A percentile compares a stretch with the other conserved stretches of the same genome.
These are phyloP conservation scores for Ephemerocybe angulata DNA, from an alignment of 768 basidiomycete genomes.

Conservation along the genomic window DNA sequence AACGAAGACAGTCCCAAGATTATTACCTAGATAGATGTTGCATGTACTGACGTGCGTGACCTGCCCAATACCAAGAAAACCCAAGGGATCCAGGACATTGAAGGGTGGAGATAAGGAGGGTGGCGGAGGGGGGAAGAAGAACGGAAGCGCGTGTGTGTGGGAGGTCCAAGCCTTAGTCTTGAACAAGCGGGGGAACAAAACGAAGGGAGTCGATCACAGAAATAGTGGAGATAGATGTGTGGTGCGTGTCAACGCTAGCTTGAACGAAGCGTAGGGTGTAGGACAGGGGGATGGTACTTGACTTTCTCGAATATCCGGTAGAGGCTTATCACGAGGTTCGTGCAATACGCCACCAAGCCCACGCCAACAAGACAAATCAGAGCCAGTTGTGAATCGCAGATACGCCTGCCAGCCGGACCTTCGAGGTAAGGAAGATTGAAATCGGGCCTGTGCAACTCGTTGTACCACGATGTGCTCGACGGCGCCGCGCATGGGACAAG, in stretches of 20 bases:
- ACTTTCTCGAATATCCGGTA: constrained; percentile 89
- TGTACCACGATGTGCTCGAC: constrained; percentile 70
- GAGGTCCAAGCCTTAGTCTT: not conserved
- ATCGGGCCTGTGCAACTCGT: constrained; percentile 53
- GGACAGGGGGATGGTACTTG: constrained; percentile 55
- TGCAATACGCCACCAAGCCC: constrained; percentile 76
- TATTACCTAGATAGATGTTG: not conserved
- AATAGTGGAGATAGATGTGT: no score
- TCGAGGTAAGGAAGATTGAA: constrained; percentile 39
- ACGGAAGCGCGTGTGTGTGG: not conserved
- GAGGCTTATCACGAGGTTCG: constrained; percentile 78
- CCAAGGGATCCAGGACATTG: not conserved
- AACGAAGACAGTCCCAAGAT: not conserved
- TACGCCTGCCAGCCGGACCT: constrained; percentile 46
- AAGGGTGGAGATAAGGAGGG: constrained; percentile 6
- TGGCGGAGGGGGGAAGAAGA: not conserved
- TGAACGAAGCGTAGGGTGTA: constrained; percentile 34
- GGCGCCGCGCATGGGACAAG: constrained; percentile 69
- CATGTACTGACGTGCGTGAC: not conserved
- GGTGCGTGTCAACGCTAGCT: constrained; percentile 5
- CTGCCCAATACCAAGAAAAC: not conserved
- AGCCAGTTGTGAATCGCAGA: constrained; percentile 75
- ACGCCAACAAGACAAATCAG: constrained; percentile 76
- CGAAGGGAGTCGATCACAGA: not conserved
- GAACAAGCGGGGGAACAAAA: not conserved